These are phyloP conservation scores for Epichloe elymi DNA, from an alignment of 2,329 filamentous ascomycete genomes.

Conservation along the genomic window DNA sequence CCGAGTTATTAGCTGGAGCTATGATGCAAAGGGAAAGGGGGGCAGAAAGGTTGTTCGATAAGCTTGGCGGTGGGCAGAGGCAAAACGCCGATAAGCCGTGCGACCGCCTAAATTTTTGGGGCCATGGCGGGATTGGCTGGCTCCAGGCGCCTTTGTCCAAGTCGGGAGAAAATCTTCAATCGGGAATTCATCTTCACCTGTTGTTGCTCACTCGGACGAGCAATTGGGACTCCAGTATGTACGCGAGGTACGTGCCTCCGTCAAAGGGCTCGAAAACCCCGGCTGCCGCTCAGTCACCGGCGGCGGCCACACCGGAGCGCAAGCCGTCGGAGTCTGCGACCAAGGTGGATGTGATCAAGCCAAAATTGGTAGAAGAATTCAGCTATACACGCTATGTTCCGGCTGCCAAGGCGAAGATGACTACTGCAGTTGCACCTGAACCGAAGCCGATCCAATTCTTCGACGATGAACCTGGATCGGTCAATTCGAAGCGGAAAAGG, in stretches of 20 bases:
- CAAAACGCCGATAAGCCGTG: conserved; percentile 25
- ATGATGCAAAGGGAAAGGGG: not conserved
- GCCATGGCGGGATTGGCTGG: conserved; percentile 8
- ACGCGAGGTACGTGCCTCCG: conserved; percentile 30
- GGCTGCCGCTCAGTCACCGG: conserved; percentile 4
- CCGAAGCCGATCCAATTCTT: conserved; percentile 13
- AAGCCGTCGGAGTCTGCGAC: conserved; percentile 1
- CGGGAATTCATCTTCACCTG: not conserved
- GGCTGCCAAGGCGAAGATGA: conserved; percentile 12
- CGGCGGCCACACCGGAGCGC: conserved; percentile 2
- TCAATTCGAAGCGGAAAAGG: conserved; percentile 24
- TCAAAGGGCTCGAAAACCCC: conserved; percentile 12
- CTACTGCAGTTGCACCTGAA: not conserved
- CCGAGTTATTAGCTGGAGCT: not conserved
- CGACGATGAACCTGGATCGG: conserved; percentile 15
- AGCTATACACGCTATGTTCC: conserved; percentile 31
- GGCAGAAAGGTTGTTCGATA: conserved; percentile 11
- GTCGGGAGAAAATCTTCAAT: not conserved
- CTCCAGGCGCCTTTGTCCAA: not conserved
- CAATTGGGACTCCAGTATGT: conserved; percentile 17
- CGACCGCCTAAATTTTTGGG: conserved; percentile 22
- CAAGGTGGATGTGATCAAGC: not conserved
- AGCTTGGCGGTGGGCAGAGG: conserved; percentile 22
- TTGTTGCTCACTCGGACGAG: not conserved
- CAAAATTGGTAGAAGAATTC: conserved; percentile 11